These are phyloP conservation scores for Polyporus tsugae DNA, from an alignment of 1,284 basidiomycete species.

Conservation along the genomic window DNA sequence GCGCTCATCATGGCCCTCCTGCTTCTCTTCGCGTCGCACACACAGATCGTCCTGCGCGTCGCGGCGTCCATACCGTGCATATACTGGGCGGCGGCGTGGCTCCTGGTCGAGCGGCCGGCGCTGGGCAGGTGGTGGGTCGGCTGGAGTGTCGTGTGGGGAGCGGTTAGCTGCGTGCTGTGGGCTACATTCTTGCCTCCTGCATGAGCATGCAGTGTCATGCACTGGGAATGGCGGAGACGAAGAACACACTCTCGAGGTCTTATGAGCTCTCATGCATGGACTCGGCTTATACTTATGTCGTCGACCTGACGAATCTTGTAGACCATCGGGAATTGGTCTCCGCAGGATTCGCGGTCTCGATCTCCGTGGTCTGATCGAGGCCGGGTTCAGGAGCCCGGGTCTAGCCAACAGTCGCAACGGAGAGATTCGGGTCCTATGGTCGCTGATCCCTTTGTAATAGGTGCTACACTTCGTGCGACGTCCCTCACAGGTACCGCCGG, in stretches of 20 bases:
- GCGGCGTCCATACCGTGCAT: constrained; percentile 82
- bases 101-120: constrained; percentile 58
- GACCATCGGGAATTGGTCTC: too few species aligned
- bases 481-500: too few species aligned
- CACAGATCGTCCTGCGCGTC: constrained; percentile 89
- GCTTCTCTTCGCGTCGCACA: constrained; percentile 85
- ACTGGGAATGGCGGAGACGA: too few species aligned
- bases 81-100: constrained; percentile 85
- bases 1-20: constrained; percentile 65
- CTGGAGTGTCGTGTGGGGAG: constrained; percentile 84
- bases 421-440: neutral
- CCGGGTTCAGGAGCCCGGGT: neutral
- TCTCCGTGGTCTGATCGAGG: neutral
- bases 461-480: too few species aligned
- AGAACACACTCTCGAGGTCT: too few species aligned
- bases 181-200: constrained; percentile 91
- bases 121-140: constrained; percentile 65
- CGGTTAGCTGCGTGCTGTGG: constrained; percentile 82
- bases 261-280: too few species aligned
- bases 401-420: neutral
- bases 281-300: neutral
- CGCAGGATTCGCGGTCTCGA: neutral
- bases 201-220: constrained; percentile 40
- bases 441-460: neutral
- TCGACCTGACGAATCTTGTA: neutral